Conservation (phyloP, 106 monocot species). For the Iris macrosiphon region DNA sequence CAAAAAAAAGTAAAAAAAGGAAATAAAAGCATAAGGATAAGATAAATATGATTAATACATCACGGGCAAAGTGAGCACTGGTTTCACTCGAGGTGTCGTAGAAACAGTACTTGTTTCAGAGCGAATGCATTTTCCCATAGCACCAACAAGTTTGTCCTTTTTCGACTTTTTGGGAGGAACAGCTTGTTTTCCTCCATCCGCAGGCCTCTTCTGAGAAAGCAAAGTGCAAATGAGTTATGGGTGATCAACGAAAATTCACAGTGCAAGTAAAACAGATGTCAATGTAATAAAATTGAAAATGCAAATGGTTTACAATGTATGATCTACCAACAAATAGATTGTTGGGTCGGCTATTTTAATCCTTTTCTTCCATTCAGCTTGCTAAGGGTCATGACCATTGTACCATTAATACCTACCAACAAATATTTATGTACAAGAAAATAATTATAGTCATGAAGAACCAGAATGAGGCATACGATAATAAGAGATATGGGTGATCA, state of each 20-base stretch:
- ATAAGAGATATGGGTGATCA: no score
- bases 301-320: background rate
- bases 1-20: background rate
- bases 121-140: conserved; percentile 57
- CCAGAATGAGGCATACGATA: no score
- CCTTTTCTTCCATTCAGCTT: background rate
- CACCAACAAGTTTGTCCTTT: conserved; percentile 83
- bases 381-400: background rate
- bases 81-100: conserved; percentile 78
- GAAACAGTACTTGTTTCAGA: conserved; percentile 71
- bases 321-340: background rate
- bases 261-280: no score
- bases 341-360: background rate
- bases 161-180: conserved; percentile 65
- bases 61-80: conserved; percentile 81
- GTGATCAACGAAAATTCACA: no score
- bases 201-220: conserved; percentile 54
- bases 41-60: conserved; percentile 44
- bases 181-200: conserved; percentile 69
- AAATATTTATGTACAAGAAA: no score
- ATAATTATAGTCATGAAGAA: no score
- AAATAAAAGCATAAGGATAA: background rate
- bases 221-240: no score
- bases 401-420: background rate
- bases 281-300: conserved; percentile 1